Conservation (phyloP, 2,329 filamentous ascomycete genomes). For the Fusarium brachygibbosum region DNA sequence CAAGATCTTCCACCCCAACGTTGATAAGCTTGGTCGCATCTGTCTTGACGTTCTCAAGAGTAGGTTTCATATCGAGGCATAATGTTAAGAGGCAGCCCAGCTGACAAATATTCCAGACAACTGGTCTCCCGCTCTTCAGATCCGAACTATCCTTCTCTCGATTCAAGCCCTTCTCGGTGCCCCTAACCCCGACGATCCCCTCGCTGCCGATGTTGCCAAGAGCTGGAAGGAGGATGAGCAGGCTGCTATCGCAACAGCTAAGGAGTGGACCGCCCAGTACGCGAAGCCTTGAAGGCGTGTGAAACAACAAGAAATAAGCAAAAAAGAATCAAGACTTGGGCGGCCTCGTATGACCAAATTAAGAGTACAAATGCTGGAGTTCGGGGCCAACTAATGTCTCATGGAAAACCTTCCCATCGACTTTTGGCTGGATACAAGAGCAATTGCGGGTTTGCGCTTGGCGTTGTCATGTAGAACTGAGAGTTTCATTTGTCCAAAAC, state of each 20-base stretch:
- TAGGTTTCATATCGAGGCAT: conserved; percentile 58
- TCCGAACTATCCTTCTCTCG: conserved; percentile 97
- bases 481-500: conserved; percentile 21
- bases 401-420: conserved; percentile 23
- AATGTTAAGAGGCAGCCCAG: background rate
- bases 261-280: conserved; percentile 90
- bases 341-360: conserved; percentile 7
- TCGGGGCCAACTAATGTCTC: conserved; percentile 32
- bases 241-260: conserved; percentile 90
- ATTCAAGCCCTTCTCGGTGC: conserved; percentile 97
- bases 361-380: conserved; percentile 38
- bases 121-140: conserved; percentile 98
- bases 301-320: conserved; percentile 18
- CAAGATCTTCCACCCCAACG: conserved; percentile 99
- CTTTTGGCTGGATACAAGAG: conserved; percentile 35
- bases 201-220: conserved; percentile 97
- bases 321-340: conserved; percentile 29
- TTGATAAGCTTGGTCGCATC: conserved; percentile 96
- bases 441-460: conserved; percentile 35
- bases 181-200: conserved; percentile 97
- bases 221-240: conserved; percentile 97
- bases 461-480: conserved; percentile 36
- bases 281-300: conserved; percentile 66
- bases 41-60: conserved; percentile 98
- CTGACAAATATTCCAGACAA: conserved; percentile 75